Percentiles rank a stretch among this genome's conserved stretches.
Evolutionary conservation across 148 eudicot genomes (phyloP).

Genomic region (Rhododendron henanense): DNA sequence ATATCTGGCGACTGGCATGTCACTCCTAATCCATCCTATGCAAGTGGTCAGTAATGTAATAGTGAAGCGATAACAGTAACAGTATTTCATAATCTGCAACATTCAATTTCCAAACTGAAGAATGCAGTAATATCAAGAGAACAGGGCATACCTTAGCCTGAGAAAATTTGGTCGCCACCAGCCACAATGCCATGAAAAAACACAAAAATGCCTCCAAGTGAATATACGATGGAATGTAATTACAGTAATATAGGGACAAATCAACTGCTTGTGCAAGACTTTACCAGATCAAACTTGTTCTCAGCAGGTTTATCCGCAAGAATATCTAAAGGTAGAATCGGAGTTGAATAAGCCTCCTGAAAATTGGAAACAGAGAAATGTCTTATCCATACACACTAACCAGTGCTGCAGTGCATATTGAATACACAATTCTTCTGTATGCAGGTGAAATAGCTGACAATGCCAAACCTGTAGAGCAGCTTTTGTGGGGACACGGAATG

Average conservation of each 20-base stretch:
- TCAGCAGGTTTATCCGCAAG: constrained; percentile 78
- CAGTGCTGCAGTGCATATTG: not conserved
- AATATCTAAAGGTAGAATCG: constrained; percentile 68
- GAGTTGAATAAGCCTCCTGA: constrained; percentile 85
- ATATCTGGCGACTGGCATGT: not conserved
- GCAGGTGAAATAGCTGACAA: not conserved
- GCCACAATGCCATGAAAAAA: constrained; percentile 25
- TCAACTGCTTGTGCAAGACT: constrained; percentile 14
- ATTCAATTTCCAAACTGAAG: not conserved
- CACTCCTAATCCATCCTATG: not conserved
- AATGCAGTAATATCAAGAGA: not conserved
- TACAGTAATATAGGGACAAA: not conserved
- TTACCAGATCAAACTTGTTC: constrained; percentile 70
- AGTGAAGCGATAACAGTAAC: not conserved
- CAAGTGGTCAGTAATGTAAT: not conserved
- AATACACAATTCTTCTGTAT: not conserved
- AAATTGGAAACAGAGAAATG: not conserved
- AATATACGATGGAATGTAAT: not conserved
- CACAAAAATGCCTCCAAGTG: constrained; percentile 18
- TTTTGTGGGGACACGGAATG: constrained; percentile 80
- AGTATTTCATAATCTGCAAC: not conserved
- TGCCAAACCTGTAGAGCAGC: constrained; percentile 74
- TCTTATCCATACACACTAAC: not conserved
- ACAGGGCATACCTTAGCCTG: constrained; percentile 64
- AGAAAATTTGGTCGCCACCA: constrained; percentile 21